A percentile compares a stretch with the other conserved stretches of the same genome.
Conservation (phyloP, 768 basidiomycete genomes). For the Boletus reticuloceps region DNA sequence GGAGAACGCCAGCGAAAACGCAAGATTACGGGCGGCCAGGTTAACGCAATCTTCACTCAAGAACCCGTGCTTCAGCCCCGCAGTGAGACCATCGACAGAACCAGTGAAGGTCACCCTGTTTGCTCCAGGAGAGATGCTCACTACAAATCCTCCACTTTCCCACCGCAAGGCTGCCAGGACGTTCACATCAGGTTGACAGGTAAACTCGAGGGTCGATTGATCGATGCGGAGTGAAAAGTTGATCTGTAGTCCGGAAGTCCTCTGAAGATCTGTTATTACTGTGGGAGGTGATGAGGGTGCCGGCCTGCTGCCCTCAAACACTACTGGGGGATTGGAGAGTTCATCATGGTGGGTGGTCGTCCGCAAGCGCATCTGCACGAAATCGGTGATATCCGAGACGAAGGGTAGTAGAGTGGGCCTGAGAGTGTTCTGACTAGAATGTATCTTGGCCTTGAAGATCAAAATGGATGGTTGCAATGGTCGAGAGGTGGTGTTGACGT, state of each 20-base stretch:
- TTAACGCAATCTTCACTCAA: constrained; percentile 80
- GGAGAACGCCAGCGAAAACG: constrained; percentile 72
- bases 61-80: constrained; percentile 82
- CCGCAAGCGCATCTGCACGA: constrained; percentile 69
- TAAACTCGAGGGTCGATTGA: constrained; percentile 79
- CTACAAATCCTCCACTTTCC: constrained; percentile 91
- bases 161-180: constrained; percentile 88
- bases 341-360: constrained; percentile 37
- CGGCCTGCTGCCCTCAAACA: constrained; percentile 4
- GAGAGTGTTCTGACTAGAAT: constrained; percentile 84
- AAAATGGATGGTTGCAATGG: constrained; percentile 54
- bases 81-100: constrained; percentile 75
- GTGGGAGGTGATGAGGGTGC: constrained; percentile 19
- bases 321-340: constrained; percentile 9
- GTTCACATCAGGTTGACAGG: constrained; percentile 89
- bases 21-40: constrained; percentile 77
- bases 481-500: constrained; percentile 35
- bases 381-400: constrained; percentile 68
- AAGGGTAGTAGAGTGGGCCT: constrained; percentile 84
- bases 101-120: constrained; percentile 74
- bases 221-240: constrained; percentile 91
- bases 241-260: constrained; percentile 58
- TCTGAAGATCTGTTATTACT: constrained; percentile 10
- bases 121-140: constrained; percentile 73
- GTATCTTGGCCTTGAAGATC: constrained; percentile 84